Evolutionary conservation across 2,329 filamentous ascomycete species (phyloP).

Genomic region (Neofusicoccum cordaticola): DNA sequence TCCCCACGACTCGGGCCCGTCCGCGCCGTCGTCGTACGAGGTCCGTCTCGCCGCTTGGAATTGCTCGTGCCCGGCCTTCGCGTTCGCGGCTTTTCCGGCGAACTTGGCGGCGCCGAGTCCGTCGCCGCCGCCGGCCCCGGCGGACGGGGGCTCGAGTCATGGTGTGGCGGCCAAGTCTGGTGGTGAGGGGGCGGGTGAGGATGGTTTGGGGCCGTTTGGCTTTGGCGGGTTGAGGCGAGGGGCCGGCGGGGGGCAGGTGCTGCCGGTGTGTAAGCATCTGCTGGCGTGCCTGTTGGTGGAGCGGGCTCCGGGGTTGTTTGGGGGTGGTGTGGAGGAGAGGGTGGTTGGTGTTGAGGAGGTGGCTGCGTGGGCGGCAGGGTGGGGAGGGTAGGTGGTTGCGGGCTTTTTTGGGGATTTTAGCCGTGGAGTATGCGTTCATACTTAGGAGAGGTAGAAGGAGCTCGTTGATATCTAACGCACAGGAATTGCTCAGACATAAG

Average conservation of each 20-base stretch:
- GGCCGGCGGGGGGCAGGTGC: slow-evolving; percentile 33
- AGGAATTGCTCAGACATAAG: no score
- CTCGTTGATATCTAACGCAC: no score
- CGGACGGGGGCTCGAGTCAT: background rate
- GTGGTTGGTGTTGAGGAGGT: slow-evolving; percentile 62
- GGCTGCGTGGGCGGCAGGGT: slow-evolving; percentile 64
- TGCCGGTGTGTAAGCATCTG: slow-evolving; percentile 80
- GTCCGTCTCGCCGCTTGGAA: slow-evolving; percentile 77
- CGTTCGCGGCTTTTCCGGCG: slow-evolving; percentile 64
- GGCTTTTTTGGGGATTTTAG: slow-evolving; percentile 21
- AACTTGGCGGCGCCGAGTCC: slow-evolving; percentile 14
- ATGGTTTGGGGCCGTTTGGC: slow-evolving; percentile 21
- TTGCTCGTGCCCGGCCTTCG: slow-evolving; percentile 84
- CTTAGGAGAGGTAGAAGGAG: no score
- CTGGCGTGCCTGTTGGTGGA: slow-evolving; percentile 77
- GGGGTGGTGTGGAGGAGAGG: slow-evolving; percentile 54
- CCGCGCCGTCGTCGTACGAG: slow-evolving; percentile 53
- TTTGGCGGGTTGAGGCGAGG: slow-evolving; percentile 53
- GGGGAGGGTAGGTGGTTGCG: slow-evolving; percentile 37
- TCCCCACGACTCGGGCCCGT: background rate
- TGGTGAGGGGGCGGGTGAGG: slow-evolving; percentile 14
- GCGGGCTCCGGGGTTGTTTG: slow-evolving; percentile 59
- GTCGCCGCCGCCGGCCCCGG: no score
- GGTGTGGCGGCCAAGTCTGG: no score
- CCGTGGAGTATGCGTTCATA: no score